Conservation (phyloP, 192 early-diverging fungal species). For the Piromyces finnis region DNA sequence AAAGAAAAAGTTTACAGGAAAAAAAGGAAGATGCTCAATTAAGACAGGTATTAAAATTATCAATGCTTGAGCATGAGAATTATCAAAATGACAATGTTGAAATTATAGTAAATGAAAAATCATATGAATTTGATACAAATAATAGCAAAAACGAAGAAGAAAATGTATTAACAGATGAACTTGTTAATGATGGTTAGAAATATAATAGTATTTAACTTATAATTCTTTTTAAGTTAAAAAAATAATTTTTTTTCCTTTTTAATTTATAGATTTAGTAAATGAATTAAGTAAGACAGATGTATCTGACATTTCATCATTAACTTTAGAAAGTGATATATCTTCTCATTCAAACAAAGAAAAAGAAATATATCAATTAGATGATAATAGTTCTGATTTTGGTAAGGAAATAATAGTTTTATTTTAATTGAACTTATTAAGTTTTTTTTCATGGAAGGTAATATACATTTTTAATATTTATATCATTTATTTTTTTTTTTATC, state of each 20-base stretch:
- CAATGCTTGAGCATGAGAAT: neutral
- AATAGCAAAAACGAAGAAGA: neutral
- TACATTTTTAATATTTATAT: no score
- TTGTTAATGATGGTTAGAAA: no score
- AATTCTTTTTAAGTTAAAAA: no score
- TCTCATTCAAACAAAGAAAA: neutral
- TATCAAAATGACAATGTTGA: neutral
- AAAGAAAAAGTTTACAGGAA: neutral
- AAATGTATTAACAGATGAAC: no score
- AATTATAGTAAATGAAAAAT: neutral
- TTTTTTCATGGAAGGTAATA: no score
- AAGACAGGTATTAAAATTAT: neutral
- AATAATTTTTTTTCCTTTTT: no score
- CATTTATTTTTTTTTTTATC: no score
- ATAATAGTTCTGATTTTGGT: neutral
- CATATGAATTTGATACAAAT: neutral
- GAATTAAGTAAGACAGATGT: neutral
- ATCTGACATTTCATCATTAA: neutral
- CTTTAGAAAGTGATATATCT: neutral
- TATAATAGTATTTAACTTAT: no score
- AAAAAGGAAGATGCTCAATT: neutral
- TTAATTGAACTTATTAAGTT: no score
- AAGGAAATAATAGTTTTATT: no score
- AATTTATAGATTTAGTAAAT: neutral
- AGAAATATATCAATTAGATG: neutral